Evolutionary conservation across 139 green algal genomes (phyloP), one percentile per base, ranked within the genome.

Genomic region (Micromonas commoda): DNA sequence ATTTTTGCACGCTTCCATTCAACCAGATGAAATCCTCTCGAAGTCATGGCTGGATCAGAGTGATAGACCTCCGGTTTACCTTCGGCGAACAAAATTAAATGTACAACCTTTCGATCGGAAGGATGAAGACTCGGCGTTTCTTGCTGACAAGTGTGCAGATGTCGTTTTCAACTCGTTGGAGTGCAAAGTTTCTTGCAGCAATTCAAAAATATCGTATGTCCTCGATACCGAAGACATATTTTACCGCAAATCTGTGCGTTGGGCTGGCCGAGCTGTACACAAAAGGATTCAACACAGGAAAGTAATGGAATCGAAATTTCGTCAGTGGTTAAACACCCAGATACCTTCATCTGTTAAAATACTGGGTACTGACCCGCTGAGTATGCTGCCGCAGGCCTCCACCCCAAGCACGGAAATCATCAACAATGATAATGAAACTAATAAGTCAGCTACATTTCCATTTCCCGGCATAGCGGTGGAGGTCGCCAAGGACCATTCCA

Each of bases 201-300:
- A 81, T 24, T 86, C 71, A 35, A 88, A 88, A 78, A 79, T 87
- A 71, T 95, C 91, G 0, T 98, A 98, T 80, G 93, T 97, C 63
- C 79, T 98, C 38, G 93, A 97, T 84, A 98, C 94, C 0, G 92
- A 97, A 84, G 94, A 98, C 79, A 80, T 93, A 2, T 90, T 97
- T 26, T 35, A 68, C 37, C 67, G 67, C 54, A 39, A 32, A 39
- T 21, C n/a, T 13, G 21, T 70, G 1, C 21, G 16, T 39, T 26
- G 28, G 20, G 63, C 16, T 4, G 63, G 63, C 21, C 23, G 34
- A 1, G 31, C 24, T 16, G 24, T 34, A 2, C 24, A 32, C 63
- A 70, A 28, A 70, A 34, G 34, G 24, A 32, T 39, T 37, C 20
- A 4, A 32, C 28, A 70, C 24, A 26, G n/a, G 1, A 70, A 28